phyloP scores from a whole-genome alignment of 345 rosid genomes.

The Lepidium didymum region DNA sequence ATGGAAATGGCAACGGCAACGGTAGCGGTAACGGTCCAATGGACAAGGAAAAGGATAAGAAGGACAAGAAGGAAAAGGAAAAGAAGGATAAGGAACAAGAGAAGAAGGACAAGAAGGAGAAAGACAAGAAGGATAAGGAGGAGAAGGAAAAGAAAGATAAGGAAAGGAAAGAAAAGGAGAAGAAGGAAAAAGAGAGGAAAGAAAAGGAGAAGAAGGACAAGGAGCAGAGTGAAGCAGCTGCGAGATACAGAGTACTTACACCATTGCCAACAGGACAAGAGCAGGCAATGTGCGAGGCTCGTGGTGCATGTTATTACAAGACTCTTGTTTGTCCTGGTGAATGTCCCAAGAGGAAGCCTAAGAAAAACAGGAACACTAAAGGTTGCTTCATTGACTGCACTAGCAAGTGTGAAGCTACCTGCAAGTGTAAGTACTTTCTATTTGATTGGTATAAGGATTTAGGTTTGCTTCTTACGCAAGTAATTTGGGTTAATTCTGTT shows the following conservation, averaged over 20 bases:
- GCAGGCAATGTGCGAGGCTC: slow-evolving; percentile 35
- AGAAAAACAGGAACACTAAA: slow-evolving; percentile 50
- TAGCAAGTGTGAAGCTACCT: slow-evolving; percentile 70
- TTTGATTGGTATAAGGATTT: not conserved
- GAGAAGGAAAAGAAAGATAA: slow-evolving; percentile 1
- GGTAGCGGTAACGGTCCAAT: not conserved
- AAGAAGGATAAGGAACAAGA: not conserved
- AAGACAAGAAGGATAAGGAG: not conserved
- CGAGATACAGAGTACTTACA: slow-evolving; percentile 27
- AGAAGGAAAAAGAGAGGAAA: slow-evolving; percentile 16
- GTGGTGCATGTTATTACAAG: slow-evolving; percentile 35
- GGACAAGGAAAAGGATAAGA: slow-evolving; percentile 9
- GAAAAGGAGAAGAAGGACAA: slow-evolving; percentile 23
- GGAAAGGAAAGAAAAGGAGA: slow-evolving; percentile 10
- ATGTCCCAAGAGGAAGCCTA: slow-evolving; percentile 64
- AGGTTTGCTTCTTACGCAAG: not conserved
- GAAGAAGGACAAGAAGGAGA: not conserved
- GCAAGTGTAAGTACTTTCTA: slow-evolving; percentile 56
- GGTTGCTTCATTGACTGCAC: slow-evolving; percentile 68
- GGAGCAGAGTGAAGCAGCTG: slow-evolving; percentile 26
- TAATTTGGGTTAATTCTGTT: not conserved
- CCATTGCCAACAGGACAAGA: slow-evolving; percentile 42
- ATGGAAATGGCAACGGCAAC: too few relatives aligned
- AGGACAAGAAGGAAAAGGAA: not conserved
- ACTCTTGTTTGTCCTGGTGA: slow-evolving; percentile 56